These are phyloP conservation scores for Glycine soja DNA, from an alignment of 306 rosid species.

Conservation along the genomic window DNA sequence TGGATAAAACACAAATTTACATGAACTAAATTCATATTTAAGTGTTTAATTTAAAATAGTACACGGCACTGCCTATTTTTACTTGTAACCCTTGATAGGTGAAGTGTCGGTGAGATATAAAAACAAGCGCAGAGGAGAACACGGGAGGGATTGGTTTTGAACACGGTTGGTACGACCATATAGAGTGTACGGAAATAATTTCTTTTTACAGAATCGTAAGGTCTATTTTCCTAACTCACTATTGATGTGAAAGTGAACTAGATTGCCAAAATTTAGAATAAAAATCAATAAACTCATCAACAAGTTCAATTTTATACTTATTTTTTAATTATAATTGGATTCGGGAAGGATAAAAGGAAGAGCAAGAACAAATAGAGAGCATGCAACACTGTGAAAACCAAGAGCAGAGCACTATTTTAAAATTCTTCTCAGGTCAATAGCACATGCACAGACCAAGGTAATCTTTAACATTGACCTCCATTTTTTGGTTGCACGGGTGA, in stretches of 20 bases:
- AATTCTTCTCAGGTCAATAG: not conserved
- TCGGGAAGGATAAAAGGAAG: not conserved
- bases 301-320: no score
- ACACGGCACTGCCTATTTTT: no score
- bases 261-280: no score
- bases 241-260: no score
- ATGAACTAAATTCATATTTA: no score
- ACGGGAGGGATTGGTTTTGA: not conserved
- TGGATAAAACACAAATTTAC: no score
- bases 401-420: no score
- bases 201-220: not conserved
- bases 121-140: not conserved
- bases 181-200: not conserved
- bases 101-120: slow-evolving; percentile 3
- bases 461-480: not conserved
- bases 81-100: not conserved
- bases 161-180: not conserved
- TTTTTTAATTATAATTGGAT: not conserved
- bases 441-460: not conserved
- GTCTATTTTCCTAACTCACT: no score
- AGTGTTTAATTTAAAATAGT: no score
- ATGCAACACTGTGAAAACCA: not conserved
- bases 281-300: no score
- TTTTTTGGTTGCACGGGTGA: not conserved
- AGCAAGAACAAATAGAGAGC: not conserved